Conservation (phyloP, 176 grass and related monocot species). For the Carex parvula region DNA sequence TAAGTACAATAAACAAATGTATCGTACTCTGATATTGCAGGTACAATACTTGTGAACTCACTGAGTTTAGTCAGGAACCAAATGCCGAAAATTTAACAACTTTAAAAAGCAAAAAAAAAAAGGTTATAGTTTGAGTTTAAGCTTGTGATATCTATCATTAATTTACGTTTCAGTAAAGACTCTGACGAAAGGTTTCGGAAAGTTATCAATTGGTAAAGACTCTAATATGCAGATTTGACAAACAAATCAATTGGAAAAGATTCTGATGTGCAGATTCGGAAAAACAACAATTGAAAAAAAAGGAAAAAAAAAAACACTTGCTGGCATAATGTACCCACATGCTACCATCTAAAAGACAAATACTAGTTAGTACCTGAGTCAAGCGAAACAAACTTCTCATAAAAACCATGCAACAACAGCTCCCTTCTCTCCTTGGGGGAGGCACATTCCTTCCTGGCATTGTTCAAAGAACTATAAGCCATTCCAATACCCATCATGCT, state of each 20-base stretch:
- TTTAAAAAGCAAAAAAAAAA: not conserved
- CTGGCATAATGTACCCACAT: not conserved
- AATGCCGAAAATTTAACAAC: not conserved
- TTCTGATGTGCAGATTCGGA: not conserved
- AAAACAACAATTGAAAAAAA: not conserved
- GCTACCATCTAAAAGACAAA: not conserved
- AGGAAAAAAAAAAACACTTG: not conserved
- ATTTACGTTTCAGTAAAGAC: not conserved
- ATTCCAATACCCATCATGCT: constrained; percentile 90
- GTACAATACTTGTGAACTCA: not conserved
- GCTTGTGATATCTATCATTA: not conserved
- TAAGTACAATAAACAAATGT: constrained; percentile 3
- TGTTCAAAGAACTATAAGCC: constrained; percentile 85
- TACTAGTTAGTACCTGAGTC: constrained; percentile 54
- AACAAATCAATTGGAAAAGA: too few species aligned
- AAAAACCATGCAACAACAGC: constrained; percentile 72
- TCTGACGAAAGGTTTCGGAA: not conserved
- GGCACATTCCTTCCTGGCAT: constrained; percentile 72
- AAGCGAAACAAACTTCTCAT: constrained; percentile 64
- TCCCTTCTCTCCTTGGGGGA: constrained; percentile 79
- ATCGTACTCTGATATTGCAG: not conserved
- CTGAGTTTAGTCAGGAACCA: not conserved
- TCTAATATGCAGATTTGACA: too few species aligned
- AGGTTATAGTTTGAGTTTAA: not conserved
- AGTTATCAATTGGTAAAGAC: not conserved